Evolutionary conservation across 768 basidiomycete genomes (phyloP).

Genomic region (Auriscalpium vulgare): DNA sequence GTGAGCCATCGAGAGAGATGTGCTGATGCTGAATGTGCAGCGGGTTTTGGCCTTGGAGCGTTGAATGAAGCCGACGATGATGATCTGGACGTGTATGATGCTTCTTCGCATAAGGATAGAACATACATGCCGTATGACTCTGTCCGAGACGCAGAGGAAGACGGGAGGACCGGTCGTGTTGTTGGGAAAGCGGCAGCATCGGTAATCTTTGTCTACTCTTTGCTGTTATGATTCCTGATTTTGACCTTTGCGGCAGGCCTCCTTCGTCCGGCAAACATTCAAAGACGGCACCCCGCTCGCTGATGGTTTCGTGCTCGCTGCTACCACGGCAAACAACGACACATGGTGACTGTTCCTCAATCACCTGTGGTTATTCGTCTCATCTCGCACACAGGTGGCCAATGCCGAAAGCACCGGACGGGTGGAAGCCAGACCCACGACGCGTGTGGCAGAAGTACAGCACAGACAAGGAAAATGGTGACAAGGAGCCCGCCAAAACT

Average conservation of each 20-base stretch:
- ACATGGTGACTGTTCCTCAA: slow-evolving; percentile 41
- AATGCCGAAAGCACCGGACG: slow-evolving; percentile 70
- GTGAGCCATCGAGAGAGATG: not conserved
- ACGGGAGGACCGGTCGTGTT: slow-evolving; percentile 20
- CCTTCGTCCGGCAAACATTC: slow-evolving; percentile 37
- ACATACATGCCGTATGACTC: slow-evolving; percentile 60
- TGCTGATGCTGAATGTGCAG: slow-evolving; percentile 26
- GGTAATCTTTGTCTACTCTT: too few species aligned
- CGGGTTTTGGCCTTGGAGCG: slow-evolving; percentile 84
- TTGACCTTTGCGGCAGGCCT: slow-evolving; percentile 13
- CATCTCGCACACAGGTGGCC: slow-evolving; percentile 54
- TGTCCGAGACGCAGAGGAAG: slow-evolving; percentile 56
- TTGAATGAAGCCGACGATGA: slow-evolving; percentile 94
- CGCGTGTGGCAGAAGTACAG: slow-evolving; percentile 54
- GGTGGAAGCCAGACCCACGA: slow-evolving; percentile 80
- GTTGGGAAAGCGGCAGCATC: too few species aligned
- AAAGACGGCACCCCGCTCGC: slow-evolving; percentile 70
- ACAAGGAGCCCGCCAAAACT: slow-evolving; percentile 37
- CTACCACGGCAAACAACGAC: slow-evolving; percentile 52
- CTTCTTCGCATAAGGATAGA: slow-evolving; percentile 25
- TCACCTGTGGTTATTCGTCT: slow-evolving; percentile 11
- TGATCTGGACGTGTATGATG: slow-evolving; percentile 79
- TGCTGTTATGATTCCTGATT: too few species aligned
- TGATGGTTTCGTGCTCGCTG: slow-evolving; percentile 66
- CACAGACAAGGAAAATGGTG: slow-evolving; percentile 27